Evolutionary conservation across 805 yeast species (phyloP), one percentile per base, ranked within the genome.

Genomic region (Cyberlindnera sargentensis): DNA sequence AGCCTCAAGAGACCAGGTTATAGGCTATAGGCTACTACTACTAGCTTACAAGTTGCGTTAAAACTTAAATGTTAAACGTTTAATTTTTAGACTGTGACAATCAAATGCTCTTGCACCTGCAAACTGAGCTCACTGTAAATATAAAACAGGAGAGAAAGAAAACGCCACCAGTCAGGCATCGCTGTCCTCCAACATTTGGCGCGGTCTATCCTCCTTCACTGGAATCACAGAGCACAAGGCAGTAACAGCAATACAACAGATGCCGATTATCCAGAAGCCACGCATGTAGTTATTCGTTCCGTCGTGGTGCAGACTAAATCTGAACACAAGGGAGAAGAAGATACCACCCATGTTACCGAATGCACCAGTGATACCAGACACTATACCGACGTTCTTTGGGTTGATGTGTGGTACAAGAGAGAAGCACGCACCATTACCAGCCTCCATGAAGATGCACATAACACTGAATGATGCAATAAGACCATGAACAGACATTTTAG

Each of bases 341-440:
- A 64, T 53, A 35, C 68, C 70, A 10, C 70, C 70, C 34, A 62
- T 28, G 41, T 65, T 65, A 20, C 70, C 70, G 39, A 62, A 52
- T 4, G 64, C 63, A 33, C 70, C 70, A 6, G 67, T 56, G 3
- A 56, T 49, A 27, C 70, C 70, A 23, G 66, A 54, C n/a, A 65
- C 65, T 37, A 63, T 57, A 40, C 70, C 70, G 11, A 64, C 56
- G 41, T 60, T 66, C 35, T 55, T 56, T 25, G 62, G 63, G 42
- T 63, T 61, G 29, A 63, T 54, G 38, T 62, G 63, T 3, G 67
- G 67, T 9, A 65, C 70, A 8, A 61, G 48, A 0, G 66, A 53
- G 47, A 60, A 65, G 40, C 62, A 61, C 9, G 70, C 70, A 43
- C 70, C 70, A 40, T 65, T 64, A 23, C 61, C 68, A 60, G 64